Conservation (phyloP, 331 rosid species). For the Cydonia oblonga region DNA sequence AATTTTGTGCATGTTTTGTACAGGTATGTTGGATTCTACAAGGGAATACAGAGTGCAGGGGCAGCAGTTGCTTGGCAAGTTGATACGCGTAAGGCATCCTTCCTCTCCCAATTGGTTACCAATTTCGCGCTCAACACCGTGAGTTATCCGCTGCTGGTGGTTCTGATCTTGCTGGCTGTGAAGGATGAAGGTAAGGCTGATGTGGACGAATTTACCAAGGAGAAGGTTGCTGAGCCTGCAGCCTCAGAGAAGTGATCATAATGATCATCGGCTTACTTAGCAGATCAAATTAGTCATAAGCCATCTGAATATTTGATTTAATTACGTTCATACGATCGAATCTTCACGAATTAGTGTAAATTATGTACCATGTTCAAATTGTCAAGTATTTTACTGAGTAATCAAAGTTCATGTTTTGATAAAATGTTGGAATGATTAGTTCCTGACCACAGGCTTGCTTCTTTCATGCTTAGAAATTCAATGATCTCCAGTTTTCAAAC, state of each 20-base stretch:
- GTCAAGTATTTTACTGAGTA: not conserved
- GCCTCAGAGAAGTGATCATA: conserved; percentile 3
- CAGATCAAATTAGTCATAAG: not conserved
- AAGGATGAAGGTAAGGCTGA: conserved; percentile 32
- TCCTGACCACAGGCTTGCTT: not conserved
- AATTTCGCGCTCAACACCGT: conserved; percentile 59
- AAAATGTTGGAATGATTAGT: not conserved
- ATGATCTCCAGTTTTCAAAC: not conserved
- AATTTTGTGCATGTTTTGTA: not conserved
- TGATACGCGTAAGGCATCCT: conserved; percentile 40
- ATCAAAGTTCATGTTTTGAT: not conserved
- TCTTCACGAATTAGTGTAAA: not conserved
- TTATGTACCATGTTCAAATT: not conserved
- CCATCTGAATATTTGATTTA: not conserved
- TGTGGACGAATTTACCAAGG: conserved; percentile 14
- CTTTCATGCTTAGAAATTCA: not conserved
- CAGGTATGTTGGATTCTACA: conserved; percentile 84
- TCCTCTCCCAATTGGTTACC: conserved; percentile 43
- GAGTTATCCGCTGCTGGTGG: conserved; percentile 54
- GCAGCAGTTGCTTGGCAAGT: conserved; percentile 96
- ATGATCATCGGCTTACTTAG: not conserved
- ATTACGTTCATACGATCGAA: not conserved
- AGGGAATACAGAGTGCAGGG: conserved; percentile 97
- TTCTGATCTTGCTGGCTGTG: conserved; percentile 58
- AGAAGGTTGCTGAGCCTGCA: conserved; percentile 9